Conservation (phyloP, 2,329 filamentous ascomycete species). For the Fusarium paranaense region DNA sequence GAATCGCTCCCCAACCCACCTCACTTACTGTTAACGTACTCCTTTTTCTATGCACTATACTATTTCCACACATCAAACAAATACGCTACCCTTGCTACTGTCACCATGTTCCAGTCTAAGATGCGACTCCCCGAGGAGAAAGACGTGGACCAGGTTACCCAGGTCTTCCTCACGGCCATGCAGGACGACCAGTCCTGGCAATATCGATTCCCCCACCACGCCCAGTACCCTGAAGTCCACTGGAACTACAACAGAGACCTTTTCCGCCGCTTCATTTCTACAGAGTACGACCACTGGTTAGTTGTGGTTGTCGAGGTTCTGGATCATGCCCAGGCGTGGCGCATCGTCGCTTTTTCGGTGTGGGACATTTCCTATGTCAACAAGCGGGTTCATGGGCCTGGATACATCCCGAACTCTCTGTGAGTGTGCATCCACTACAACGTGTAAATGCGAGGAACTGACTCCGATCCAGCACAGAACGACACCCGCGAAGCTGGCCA, state of each 20-base stretch:
- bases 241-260: neutral
- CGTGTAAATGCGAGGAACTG: neutral
- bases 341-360: neutral
- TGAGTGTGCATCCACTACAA: neutral
- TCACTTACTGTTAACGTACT: too few relatives aligned
- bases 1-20: too few relatives aligned
- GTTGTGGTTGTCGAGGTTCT: neutral
- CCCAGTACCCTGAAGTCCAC: neutral
- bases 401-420: neutral
- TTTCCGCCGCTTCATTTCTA: neutral
- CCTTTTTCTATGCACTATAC: too few relatives aligned
- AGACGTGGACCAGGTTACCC: neutral
- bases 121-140: neutral
- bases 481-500: neutral
- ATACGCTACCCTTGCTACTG: too few relatives aligned
- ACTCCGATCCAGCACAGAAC: neutral
- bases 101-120: too few relatives aligned
- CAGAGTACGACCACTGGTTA: neutral
- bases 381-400: neutral
- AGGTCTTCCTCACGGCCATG: neutral
- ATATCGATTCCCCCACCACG: neutral
- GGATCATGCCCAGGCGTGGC: neutral
- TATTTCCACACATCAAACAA: too few relatives aligned
- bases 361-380: neutral
- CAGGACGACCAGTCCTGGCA: neutral